phyloP scores from a whole-genome alignment of 495 filamentous ascomycete species.

The Paragyromitra xinjiangensis region DNA sequence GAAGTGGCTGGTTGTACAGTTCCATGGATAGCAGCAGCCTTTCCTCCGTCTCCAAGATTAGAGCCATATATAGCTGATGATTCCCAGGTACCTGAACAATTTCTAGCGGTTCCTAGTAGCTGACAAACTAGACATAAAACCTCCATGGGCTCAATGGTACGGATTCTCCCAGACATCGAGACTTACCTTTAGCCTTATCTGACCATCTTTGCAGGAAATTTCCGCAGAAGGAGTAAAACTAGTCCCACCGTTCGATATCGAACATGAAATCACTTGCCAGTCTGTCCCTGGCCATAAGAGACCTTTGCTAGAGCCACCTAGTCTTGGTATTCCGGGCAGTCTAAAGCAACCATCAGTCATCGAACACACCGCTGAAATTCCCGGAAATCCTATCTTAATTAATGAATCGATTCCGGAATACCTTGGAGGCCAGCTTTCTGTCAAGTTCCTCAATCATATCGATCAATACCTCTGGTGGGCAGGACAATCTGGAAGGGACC shows the following conservation, averaged over 20 bases:
- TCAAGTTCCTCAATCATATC: constrained; percentile 2
- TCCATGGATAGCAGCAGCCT: too few relatives aligned
- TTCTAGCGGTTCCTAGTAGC: too few relatives aligned
- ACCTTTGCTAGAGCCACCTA: not conserved
- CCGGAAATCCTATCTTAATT: not conserved
- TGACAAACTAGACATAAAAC: too few relatives aligned
- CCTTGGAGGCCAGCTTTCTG: not conserved
- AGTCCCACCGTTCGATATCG: not conserved
- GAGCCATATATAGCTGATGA: too few relatives aligned
- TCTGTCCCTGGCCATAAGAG: not conserved
- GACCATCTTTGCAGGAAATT: too few relatives aligned
- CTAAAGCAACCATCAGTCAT: not conserved
- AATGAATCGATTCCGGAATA: not conserved
- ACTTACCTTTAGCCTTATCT: too few relatives aligned
- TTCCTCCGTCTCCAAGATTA: too few relatives aligned
- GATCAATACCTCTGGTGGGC: not conserved
- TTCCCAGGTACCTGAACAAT: too few relatives aligned
- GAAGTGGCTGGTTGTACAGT: too few relatives aligned
- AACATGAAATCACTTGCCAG: not conserved
- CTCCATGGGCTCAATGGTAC: too few relatives aligned
- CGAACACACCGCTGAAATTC: not conserved
- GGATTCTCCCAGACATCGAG: too few relatives aligned
- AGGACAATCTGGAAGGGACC: not conserved
- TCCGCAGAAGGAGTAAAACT: too few relatives aligned
- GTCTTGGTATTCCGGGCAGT: not conserved